These are phyloP conservation scores for Cutaneotrichosporon spelunceum DNA, from an alignment of 1,284 basidiomycete species.

Conservation along the genomic window DNA sequence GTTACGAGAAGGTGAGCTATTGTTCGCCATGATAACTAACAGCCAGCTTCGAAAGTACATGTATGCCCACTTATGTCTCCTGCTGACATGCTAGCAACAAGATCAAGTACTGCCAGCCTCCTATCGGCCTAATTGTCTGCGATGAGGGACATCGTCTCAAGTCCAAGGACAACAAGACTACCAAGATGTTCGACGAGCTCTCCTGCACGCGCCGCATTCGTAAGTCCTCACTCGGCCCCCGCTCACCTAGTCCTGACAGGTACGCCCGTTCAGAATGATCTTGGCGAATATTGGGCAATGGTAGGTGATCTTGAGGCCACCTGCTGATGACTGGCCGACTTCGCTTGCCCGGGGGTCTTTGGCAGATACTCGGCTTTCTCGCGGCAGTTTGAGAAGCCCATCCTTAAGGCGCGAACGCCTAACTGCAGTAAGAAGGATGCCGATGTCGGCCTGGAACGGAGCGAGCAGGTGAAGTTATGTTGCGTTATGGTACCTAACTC, in stretches of 20 bases:
- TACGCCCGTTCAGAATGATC: slow-evolving; percentile 95
- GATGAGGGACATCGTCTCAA: slow-evolving; percentile 98
- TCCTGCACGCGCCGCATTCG: slow-evolving; percentile 66
- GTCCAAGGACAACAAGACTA: slow-evolving; percentile 83
- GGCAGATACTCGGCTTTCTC: slow-evolving; percentile 66
- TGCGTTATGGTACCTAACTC: not conserved
- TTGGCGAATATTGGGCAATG: slow-evolving; percentile 95
- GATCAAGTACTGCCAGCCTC: slow-evolving; percentile 57
- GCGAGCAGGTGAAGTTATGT: slow-evolving; percentile 60
- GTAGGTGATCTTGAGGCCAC: slow-evolving; percentile 49
- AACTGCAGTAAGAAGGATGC: slow-evolving; percentile 68
- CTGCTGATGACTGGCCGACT: slow-evolving; percentile 64
- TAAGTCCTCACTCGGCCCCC: slow-evolving; percentile 22
- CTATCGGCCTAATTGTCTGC: slow-evolving; percentile 89
- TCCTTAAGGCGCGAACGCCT: slow-evolving; percentile 79
- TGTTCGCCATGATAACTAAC: not conserved
- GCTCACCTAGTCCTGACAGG: slow-evolving; percentile 73
- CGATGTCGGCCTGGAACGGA: slow-evolving; percentile 69
- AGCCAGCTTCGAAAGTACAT: slow-evolving; percentile 69
- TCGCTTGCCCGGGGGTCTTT: slow-evolving; percentile 86
- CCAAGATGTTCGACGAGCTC: slow-evolving; percentile 78
- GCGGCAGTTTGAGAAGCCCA: slow-evolving; percentile 82
- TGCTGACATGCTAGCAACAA: slow-evolving; percentile 37
- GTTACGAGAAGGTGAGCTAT: slow-evolving; percentile 69
- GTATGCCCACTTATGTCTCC: slow-evolving; percentile 52